phyloP scores from a whole-genome alignment of 331 rosid genomes.

The Malus hybrid region DNA sequence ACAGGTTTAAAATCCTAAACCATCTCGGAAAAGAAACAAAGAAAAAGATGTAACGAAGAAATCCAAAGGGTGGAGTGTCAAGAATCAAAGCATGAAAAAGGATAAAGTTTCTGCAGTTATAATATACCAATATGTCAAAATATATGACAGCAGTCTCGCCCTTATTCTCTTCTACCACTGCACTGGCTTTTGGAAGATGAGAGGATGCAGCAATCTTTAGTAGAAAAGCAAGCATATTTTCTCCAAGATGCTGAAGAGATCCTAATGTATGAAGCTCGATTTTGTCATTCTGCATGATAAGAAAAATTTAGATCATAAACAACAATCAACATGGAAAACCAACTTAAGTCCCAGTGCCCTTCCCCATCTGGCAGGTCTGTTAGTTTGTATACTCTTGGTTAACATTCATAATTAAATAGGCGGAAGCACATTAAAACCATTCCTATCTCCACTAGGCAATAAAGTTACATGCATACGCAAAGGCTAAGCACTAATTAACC shows the following conservation, averaged over 20 bases:
- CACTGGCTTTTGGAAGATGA: constrained; percentile 48
- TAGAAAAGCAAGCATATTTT: constrained; percentile 95
- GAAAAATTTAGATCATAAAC: constrained; percentile 10
- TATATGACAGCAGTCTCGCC: constrained; percentile 48
- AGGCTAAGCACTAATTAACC: background rate
- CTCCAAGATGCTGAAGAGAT: constrained; percentile 98
- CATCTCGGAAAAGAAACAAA: background rate
- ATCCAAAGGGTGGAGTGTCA: background rate
- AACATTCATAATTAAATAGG: background rate
- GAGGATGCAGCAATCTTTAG: constrained; percentile 67
- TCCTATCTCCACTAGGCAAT: background rate
- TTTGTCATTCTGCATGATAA: constrained; percentile 83
- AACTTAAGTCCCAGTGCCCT: background rate
- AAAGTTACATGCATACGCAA: background rate
- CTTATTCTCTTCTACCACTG: constrained; percentile 32
- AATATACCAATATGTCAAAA: constrained; percentile 82
- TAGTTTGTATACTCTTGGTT: background rate
- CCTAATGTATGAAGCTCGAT: constrained; percentile 69
- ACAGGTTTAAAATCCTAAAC: background rate
- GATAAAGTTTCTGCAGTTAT: constrained; percentile 7
- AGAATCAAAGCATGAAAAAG: constrained; percentile 12
- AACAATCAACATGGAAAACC: background rate
- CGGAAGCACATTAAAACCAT: background rate
- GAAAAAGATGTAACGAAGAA: constrained; percentile 4
- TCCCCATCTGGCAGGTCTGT: background rate